A percentile compares a stretch with the other conserved stretches of the same genome.
These are phyloP conservation scores for Phaeoacremonium minimum DNA, from an alignment of 2,329 filamentous ascomycete genomes.

Conservation along the genomic window DNA sequence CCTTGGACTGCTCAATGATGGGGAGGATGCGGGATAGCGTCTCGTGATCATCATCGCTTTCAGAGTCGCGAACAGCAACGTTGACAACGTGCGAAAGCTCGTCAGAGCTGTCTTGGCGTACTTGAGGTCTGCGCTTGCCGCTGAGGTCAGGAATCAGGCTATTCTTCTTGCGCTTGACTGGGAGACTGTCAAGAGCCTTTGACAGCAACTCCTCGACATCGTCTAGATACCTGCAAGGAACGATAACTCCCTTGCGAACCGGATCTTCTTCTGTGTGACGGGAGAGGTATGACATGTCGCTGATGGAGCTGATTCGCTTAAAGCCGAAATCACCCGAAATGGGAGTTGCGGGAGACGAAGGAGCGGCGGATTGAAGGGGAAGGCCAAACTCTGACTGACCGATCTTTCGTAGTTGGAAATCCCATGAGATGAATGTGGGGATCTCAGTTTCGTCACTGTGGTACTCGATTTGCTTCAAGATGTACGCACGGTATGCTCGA, in stretches of 20 bases:
- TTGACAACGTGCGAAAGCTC: slow-evolving; percentile 92
- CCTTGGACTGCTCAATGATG: slow-evolving; percentile 76
- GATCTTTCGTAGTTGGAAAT: slow-evolving; percentile 91
- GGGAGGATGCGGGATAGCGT: slow-evolving; percentile 70
- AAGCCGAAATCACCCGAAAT: slow-evolving; percentile 56
- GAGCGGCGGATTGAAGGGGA: slow-evolving; percentile 71
- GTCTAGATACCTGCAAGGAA: slow-evolving; percentile 89
- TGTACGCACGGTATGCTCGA: slow-evolving; percentile 94
- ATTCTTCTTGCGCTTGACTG: slow-evolving; percentile 55
- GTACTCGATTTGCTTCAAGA: slow-evolving; percentile 85
- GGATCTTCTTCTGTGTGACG: slow-evolving; percentile 72
- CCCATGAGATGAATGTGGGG: slow-evolving; percentile 84
- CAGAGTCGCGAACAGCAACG: slow-evolving; percentile 83
- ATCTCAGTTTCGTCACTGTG: slow-evolving; percentile 66
- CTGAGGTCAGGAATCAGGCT: slow-evolving; percentile 69
- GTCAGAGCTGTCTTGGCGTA: slow-evolving; percentile 56
- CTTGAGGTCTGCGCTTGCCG: slow-evolving; percentile 62
- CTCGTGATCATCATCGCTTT: slow-evolving; percentile 78
- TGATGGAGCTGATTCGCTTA: slow-evolving; percentile 89
- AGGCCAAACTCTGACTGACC: slow-evolving; percentile 87
- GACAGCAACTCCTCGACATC: slow-evolving; percentile 84
- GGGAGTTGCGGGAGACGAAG: slow-evolving; percentile 79
- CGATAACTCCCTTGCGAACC: slow-evolving; percentile 85
- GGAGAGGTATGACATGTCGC: slow-evolving; percentile 87
- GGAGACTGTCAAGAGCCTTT: slow-evolving; percentile 81